Evolutionary conservation across 306 rosid species (phyloP).

Genomic region (Glycine tomentella): DNA sequence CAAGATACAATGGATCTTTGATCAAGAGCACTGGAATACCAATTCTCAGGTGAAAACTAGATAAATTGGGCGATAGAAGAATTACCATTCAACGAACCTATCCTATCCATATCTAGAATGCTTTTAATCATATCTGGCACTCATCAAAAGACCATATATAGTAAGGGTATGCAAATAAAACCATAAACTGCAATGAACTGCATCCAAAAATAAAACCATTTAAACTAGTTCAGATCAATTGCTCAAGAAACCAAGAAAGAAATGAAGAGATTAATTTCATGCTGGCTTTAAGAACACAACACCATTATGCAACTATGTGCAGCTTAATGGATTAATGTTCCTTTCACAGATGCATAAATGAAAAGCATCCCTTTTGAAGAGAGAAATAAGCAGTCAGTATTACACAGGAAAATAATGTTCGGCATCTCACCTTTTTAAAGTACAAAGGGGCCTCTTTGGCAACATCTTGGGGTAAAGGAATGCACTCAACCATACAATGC

Average conservation of each 20-base stretch:
- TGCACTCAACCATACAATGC: conserved; percentile 85
- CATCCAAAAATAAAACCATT: not conserved
- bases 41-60: conserved; percentile 11
- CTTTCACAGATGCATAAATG: conserved; percentile 33
- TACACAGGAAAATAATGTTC: not conserved
- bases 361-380: not conserved
- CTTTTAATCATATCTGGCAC: not conserved
- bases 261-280: conserved; percentile 1
- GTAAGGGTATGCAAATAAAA: not conserved
- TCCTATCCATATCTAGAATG: not conserved
- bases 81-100: not conserved
- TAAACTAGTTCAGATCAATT: not conserved
- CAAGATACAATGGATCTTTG: not conserved
- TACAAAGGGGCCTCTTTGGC: conserved; percentile 90
- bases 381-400: not conserved
- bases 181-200: not conserved
- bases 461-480: conserved; percentile 78
- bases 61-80: not conserved
- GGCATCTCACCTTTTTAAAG: conserved; percentile 74
- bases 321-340: not conserved
- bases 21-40: conserved; percentile 7
- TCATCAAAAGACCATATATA: not conserved
- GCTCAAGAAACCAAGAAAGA: conserved; percentile 4
- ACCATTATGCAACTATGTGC: conserved; percentile 6
- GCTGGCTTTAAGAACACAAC: conserved; percentile 1